Evolutionary conservation across 2,329 filamentous ascomycete genomes (phyloP).

Genomic region (Escovopsis sp.): DNA sequence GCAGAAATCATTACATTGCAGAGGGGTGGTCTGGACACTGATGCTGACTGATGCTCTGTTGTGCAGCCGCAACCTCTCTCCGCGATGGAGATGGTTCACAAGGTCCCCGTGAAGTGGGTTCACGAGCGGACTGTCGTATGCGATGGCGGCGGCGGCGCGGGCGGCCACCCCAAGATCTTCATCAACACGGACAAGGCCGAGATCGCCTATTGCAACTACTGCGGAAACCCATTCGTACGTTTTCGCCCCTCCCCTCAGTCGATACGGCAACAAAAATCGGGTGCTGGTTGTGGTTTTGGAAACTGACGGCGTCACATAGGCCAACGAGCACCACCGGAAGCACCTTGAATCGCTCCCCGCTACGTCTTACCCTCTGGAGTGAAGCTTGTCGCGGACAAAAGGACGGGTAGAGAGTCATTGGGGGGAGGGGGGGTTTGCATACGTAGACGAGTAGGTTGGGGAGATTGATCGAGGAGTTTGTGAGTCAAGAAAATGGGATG

Average conservation of each 20-base stretch:
- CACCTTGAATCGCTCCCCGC: slow-evolving; percentile 69
- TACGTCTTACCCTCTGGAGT: slow-evolving; percentile 67
- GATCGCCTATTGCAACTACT: slow-evolving; percentile 83
- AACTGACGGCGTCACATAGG: slow-evolving; percentile 36
- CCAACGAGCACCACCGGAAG: slow-evolving; percentile 75
- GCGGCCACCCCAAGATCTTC: slow-evolving; percentile 84
- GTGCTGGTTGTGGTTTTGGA: background rate
- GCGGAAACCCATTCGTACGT: slow-evolving; percentile 81
- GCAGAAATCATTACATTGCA: background rate
- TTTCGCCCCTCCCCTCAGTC: too few relatives aligned
- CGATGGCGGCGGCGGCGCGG: slow-evolving; percentile 80
- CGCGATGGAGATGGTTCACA: slow-evolving; percentile 91
- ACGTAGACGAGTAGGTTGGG: too few relatives aligned
- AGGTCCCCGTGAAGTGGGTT: slow-evolving; percentile 87
- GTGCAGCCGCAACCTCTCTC: slow-evolving; percentile 70
- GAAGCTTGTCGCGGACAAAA: slow-evolving; percentile 7
- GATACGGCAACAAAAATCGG: background rate
- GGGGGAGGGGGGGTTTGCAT: too few relatives aligned
- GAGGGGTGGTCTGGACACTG: background rate
- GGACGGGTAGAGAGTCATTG: too few relatives aligned
- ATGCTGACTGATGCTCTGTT: background rate
- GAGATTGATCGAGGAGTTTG: too few relatives aligned
- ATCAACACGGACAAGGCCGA: slow-evolving; percentile 98
- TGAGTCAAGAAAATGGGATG: too few relatives aligned
- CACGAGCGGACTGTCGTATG: slow-evolving; percentile 71